These are phyloP conservation scores for Geotrichum fermentans DNA, from an alignment of 1,139 yeast species.

Conservation along the genomic window DNA sequence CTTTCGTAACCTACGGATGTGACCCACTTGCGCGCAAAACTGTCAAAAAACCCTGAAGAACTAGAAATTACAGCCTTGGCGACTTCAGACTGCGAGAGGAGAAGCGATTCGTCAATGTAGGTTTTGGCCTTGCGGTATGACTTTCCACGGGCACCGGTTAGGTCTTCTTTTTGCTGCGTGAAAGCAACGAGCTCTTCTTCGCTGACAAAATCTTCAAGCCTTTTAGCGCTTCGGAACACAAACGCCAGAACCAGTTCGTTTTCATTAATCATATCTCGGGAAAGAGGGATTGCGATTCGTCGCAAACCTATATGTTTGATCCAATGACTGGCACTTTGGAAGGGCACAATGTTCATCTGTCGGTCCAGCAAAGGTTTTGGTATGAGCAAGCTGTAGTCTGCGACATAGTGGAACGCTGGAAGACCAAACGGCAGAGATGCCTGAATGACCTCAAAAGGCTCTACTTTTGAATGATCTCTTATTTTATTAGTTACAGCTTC, in stretches of 20 bases:
- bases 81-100: constrained; percentile 24
- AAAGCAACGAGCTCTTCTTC: constrained; percentile 4
- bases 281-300: constrained; percentile 24
- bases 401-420: constrained; percentile 27
- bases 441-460: constrained; percentile 22
- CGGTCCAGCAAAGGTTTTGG: constrained; percentile 21
- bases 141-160: not conserved
- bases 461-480: constrained; percentile 4
- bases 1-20: constrained; percentile 25
- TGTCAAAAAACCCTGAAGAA: constrained; percentile 27
- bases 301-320: constrained; percentile 22
- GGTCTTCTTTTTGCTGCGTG: constrained; percentile 3
- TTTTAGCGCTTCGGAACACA: constrained; percentile 24
- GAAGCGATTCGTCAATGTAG: constrained; percentile 23
- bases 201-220: constrained; percentile 15
- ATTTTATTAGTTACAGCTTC: not conserved
- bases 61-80: constrained; percentile 28
- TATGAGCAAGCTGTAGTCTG: constrained; percentile 25
- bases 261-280: constrained; percentile 21
- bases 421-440: constrained; percentile 29
- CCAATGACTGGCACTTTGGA: constrained; percentile 25
- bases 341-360: constrained; percentile 12
- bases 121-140: constrained; percentile 21
- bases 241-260: constrained; percentile 25
- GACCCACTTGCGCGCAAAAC: constrained; percentile 29